Percentiles rank a stretch among this genome's conserved stretches.
These are phyloP conservation scores for Ramularia endophylla DNA, from an alignment of 2,329 filamentous ascomycete species.

Conservation along the genomic window DNA sequence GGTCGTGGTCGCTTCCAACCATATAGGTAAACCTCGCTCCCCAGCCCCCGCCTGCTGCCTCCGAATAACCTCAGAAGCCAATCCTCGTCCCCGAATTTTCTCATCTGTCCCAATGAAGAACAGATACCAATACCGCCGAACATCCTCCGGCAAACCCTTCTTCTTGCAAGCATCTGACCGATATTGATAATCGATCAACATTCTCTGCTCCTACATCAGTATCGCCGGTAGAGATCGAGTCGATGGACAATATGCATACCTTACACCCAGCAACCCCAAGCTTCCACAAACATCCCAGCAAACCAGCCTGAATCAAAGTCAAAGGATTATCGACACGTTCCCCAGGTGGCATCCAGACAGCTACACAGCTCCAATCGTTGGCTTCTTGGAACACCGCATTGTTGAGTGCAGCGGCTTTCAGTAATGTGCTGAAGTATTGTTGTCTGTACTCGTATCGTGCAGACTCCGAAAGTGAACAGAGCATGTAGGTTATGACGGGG, in stretches of 20 bases:
- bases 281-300: slow-evolving; percentile 14
- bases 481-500: slow-evolving; percentile 20
- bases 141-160: slow-evolving; percentile 8
- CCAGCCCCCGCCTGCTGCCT: slow-evolving; percentile 10
- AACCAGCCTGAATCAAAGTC: slow-evolving; percentile 17
- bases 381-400: slow-evolving; percentile 19
- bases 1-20: slow-evolving; percentile 25
- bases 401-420: slow-evolving; percentile 21
- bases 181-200: slow-evolving; percentile 22
- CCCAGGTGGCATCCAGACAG: slow-evolving; percentile 21
- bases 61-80: slow-evolving; percentile 17
- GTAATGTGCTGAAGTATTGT: slow-evolving; percentile 17
- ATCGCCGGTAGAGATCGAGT: not conserved
- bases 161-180: slow-evolving; percentile 14
- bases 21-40: slow-evolving; percentile 18
- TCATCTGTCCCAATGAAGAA: slow-evolving; percentile 23
- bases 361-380: slow-evolving; percentile 16
- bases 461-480: slow-evolving; percentile 9
- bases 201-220: slow-evolving; percentile 12
- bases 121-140: slow-evolving; percentile 20
- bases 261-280: slow-evolving; percentile 17
- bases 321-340: slow-evolving; percentile 20
- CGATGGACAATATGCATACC: not conserved
- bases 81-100: slow-evolving; percentile 16
- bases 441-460: slow-evolving; percentile 15